Evolutionary conservation across 2,329 filamentous ascomycete genomes (phyloP).

Genomic region (Trichoderma pleuroti): DNA sequence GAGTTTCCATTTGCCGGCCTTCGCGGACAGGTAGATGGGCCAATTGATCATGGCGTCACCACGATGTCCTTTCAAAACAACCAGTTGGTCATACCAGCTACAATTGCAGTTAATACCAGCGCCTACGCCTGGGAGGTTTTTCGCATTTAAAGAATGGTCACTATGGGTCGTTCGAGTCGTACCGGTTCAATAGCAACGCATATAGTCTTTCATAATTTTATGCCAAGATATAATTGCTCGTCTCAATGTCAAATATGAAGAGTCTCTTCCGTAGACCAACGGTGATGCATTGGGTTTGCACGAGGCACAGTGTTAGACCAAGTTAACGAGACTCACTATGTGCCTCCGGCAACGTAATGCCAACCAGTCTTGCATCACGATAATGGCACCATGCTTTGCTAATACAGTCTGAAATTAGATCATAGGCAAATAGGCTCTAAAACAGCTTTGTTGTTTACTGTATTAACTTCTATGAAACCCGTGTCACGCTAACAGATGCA

Average conservation of each 20-base stretch:
- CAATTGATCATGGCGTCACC: constrained; percentile 11
- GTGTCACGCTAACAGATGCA: not conserved
- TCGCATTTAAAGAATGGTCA: not conserved
- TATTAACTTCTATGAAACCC: not conserved
- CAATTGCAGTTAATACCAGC: constrained; percentile 11
- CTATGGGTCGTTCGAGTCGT: not conserved
- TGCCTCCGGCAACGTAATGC: not conserved
- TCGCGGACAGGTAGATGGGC: constrained; percentile 9
- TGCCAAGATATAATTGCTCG: not conserved
- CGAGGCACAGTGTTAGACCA: not conserved
- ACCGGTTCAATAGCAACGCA: not conserved
- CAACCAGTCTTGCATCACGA: not conserved
- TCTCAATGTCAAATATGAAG: not conserved
- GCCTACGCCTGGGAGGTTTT: constrained; percentile 15
- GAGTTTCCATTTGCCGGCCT: constrained; percentile 12
- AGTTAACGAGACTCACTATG: not conserved
- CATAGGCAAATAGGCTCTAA: not conserved
- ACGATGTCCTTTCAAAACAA: constrained; percentile 10
- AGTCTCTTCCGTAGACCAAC: not conserved
- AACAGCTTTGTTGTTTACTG: not conserved
- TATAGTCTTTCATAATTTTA: not conserved
- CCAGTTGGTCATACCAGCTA: not conserved
- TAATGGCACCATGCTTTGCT: not conserved
- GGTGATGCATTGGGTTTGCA: not conserved
- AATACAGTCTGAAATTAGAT: not conserved